Evolutionary conservation across 176 grass and related monocot species (phyloP), one percentile per base, ranked within the genome.

Genomic region (Oryza glumipatula): DNA sequence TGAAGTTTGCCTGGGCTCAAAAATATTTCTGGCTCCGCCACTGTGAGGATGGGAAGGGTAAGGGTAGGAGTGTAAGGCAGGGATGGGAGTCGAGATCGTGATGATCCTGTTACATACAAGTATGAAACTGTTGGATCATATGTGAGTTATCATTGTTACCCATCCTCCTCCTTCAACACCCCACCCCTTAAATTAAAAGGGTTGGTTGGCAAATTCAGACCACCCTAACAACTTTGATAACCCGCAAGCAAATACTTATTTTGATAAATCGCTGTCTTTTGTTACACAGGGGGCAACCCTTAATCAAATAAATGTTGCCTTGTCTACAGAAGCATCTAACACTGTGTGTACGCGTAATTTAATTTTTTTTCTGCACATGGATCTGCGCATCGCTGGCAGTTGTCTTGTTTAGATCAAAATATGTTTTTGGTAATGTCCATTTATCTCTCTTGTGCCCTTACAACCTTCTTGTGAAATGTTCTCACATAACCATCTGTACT

Each of bases 361-460:
- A 32, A 2, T 38, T 36, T 51, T 65, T 38, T 41, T 67, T 36
- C 49, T 83, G 45, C 71, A 65, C 61, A 8, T 65, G 47, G 28
- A 74, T 45, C 56, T 67, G 11, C 60, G 24, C 60, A 75, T 56
- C 26, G 9, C 56, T 58, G 44, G 12, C 35, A 76, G 21, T 54
- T 51, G 22, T 33, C 47, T 54, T 4, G 2, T 47, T 19, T 68
- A 68, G 61, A 3, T 17, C 26, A 72, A 32, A 43, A 67, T 17
- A 68, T 88, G 58, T 80, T 86, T 66, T 22, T 44, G 43, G 32
- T 67, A 33, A 77, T 88, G 58, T 67, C 74, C n/a, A 58, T 51
- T 54, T 56, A 19, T 19, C 43, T 3, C 48, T 47, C 6, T 52
- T 26, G 52, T 64, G 65, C 30, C 51, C 64, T 82, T 33, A 56